Evolutionary conservation across 305 asterid genomes (phyloP).

Genomic region (Lippia alba): DNA sequence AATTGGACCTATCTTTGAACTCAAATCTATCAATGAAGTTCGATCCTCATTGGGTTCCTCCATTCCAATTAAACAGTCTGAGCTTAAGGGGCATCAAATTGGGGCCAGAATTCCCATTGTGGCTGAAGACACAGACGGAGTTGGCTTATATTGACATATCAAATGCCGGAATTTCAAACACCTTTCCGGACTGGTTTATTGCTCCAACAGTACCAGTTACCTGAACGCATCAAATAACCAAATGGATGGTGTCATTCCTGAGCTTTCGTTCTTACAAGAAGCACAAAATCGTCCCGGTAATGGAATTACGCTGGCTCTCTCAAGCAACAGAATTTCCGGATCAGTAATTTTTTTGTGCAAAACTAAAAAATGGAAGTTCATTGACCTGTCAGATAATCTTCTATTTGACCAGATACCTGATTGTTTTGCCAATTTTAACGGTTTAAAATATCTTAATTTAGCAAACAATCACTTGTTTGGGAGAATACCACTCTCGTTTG

Average conservation of each 20-base stretch:
- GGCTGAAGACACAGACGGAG: slow-evolving; percentile 33
- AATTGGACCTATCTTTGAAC: slow-evolving; percentile 23
- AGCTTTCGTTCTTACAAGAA: background rate
- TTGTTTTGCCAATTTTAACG: background rate
- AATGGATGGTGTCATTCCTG: slow-evolving; percentile 25
- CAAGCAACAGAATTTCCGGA: slow-evolving; percentile 15
- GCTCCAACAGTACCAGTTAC: background rate
- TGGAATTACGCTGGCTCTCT: background rate
- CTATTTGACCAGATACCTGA: too few relatives aligned
- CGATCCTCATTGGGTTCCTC: slow-evolving; percentile 33
- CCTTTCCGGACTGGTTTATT: slow-evolving; percentile 42
- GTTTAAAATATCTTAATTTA: slow-evolving; percentile 13
- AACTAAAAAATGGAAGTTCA: background rate
- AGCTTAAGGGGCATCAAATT: slow-evolving; percentile 17
- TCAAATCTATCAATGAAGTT: slow-evolving; percentile 8
- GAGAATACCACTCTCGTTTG: slow-evolving; percentile 5
- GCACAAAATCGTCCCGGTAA: too few relatives aligned
- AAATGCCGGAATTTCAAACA: slow-evolving; percentile 27
- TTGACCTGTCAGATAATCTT: slow-evolving; percentile 30
- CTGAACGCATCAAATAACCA: slow-evolving; percentile 37
- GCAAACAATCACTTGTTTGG: slow-evolving; percentile 21
- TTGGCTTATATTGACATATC: slow-evolving; percentile 27
- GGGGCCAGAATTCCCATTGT: slow-evolving; percentile 41
- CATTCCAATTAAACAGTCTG: slow-evolving; percentile 11
- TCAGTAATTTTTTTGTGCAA: slow-evolving; percentile 1